phyloP scores from a whole-genome alignment of 331 rosid genomes.

The Rhamnella rubrinervis region DNA sequence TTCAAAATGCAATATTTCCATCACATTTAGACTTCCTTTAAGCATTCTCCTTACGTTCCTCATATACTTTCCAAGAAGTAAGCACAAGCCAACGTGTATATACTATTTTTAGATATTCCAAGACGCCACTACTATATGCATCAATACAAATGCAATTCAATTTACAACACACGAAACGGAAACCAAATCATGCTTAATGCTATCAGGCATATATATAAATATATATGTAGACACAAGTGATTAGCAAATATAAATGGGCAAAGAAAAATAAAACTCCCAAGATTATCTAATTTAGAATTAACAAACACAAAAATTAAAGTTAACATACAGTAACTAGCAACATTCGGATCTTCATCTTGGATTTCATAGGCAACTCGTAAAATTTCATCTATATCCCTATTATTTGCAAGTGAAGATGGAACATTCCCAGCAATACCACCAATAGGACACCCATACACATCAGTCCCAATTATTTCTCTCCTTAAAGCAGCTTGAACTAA shows the following conservation, averaged over 20 bases:
- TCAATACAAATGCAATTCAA: too few relatives aligned
- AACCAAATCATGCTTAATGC: too few relatives aligned
- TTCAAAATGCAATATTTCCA: background rate
- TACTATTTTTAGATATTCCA: too few relatives aligned
- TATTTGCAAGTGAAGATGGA: constrained; percentile 88
- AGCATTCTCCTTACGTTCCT: background rate
- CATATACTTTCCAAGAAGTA: constrained; percentile 1
- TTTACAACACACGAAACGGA: too few relatives aligned
- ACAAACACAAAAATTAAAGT: background rate
- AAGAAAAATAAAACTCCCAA: background rate
- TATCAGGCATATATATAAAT: too few relatives aligned
- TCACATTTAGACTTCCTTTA: background rate
- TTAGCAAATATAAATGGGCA: background rate
- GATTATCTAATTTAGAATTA: background rate
- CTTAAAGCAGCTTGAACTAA: constrained; percentile 82
- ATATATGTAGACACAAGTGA: too few relatives aligned
- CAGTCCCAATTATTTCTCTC: constrained; percentile 74
- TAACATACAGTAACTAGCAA: constrained; percentile 73
- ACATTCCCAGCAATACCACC: constrained; percentile 84
- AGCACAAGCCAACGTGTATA: background rate
- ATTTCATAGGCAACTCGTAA: constrained; percentile 94
- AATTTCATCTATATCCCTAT: constrained; percentile 94
- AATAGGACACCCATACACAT: constrained; percentile 61
- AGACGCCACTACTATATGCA: too few relatives aligned
- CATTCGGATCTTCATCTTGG: constrained; percentile 79